Conservation (phyloP, 768 basidiomycete genomes). For the Amyloporia xantha region DNA sequence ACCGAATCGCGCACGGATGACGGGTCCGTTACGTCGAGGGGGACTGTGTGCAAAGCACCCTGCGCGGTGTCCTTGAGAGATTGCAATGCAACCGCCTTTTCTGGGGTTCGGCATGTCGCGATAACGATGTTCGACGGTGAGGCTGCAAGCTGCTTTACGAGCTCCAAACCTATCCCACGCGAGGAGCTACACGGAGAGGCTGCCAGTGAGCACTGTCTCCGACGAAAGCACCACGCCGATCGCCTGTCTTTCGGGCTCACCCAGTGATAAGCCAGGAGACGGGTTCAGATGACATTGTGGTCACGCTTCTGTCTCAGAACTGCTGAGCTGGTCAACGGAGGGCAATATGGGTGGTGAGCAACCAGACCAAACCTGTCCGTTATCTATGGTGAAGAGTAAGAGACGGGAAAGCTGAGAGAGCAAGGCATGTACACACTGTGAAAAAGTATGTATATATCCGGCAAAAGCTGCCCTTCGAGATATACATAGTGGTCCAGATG, state of each 20-base stretch:
- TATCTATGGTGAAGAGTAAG: too few species aligned
- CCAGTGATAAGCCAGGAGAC: constrained; percentile 21
- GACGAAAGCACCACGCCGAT: neutral
- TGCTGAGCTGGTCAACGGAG: too few species aligned
- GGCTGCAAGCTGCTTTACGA: constrained; percentile 18
- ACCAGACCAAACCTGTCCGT: too few species aligned
- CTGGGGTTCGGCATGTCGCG: constrained; percentile 26
- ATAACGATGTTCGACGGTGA: constrained; percentile 22
- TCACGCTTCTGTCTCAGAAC: too few species aligned
- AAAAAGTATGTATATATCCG: too few species aligned
- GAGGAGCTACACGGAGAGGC: constrained; percentile 15
- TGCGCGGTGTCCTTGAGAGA: constrained; percentile 17
- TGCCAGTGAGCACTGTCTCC: neutral
- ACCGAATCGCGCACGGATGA: constrained; percentile 22
- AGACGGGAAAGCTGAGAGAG: too few species aligned
- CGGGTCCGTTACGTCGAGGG: constrained; percentile 25
- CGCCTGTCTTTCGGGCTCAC: too few species aligned
- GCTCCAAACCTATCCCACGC: constrained; percentile 26
- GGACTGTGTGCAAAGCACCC: constrained; percentile 27
- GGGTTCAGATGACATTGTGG: neutral
- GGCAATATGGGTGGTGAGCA: too few species aligned
- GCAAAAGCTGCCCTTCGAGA: too few species aligned
- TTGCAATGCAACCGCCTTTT: constrained; percentile 16
- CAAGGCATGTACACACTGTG: too few species aligned
- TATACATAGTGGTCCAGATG: too few species aligned